These are phyloP conservation scores for Penicillium sp. DNA, from an alignment of 2,329 filamentous ascomycete genomes.

Conservation along the genomic window DNA sequence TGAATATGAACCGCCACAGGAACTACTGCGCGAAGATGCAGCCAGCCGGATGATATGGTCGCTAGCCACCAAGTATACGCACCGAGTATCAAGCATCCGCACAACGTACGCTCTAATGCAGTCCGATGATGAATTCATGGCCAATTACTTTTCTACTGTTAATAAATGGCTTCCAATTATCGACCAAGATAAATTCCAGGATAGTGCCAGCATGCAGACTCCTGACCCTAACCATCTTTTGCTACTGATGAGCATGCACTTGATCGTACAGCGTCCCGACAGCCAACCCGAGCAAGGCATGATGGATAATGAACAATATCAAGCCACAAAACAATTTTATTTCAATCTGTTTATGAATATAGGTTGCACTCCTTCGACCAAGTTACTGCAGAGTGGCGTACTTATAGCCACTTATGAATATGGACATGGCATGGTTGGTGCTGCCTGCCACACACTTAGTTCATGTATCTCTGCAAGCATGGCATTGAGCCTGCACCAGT, in stretches of 20 bases:
- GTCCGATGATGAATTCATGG: not conserved
- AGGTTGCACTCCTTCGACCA: not conserved
- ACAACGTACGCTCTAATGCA: not conserved
- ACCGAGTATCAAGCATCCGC: not conserved
- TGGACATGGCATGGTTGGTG: not conserved
- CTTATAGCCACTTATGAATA: conserved; percentile 4
- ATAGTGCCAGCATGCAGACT: not conserved
- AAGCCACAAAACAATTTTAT: not conserved
- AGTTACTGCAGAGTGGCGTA: conserved; percentile 1
- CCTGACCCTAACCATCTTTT: not conserved
- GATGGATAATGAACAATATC: not conserved
- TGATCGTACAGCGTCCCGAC: conserved; percentile 2
- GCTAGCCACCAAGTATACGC: not conserved
- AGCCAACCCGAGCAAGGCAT: not conserved
- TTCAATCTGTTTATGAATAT: not conserved
- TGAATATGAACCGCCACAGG: not conserved
- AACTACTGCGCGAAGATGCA: not conserved
- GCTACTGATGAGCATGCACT: not conserved
- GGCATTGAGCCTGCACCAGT: not conserved
- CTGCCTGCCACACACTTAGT: not conserved
- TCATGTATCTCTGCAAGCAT: conserved; percentile 2
- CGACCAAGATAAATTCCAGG: not conserved
- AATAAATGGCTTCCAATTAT: conserved; percentile 4
- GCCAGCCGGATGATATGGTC: not conserved
- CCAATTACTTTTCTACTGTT: not conserved